These are phyloP conservation scores for Thielaviopsis ethacetica DNA, from an alignment of 2,329 filamentous ascomycete genomes.

Conservation along the genomic window DNA sequence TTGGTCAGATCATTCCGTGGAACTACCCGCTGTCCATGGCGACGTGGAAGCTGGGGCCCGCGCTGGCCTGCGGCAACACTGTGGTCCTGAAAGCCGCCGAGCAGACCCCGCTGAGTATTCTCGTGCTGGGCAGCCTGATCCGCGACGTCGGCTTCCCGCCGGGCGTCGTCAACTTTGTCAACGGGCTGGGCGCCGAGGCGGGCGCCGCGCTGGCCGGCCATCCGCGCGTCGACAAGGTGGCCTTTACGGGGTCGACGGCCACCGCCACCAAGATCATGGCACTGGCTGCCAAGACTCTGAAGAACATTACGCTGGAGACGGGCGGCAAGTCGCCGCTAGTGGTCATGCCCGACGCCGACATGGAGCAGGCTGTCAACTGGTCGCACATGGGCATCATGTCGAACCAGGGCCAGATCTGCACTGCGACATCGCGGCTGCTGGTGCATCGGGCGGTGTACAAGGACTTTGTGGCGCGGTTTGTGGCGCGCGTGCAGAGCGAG, in stretches of 20 bases:
- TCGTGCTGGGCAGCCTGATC: constrained; percentile 46
- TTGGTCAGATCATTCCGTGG: constrained; percentile 56
- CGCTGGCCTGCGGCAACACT: constrained; percentile 43
- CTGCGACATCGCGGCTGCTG: constrained; percentile 39
- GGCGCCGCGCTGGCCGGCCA: constrained; percentile 51
- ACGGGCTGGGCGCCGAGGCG: constrained; percentile 47
- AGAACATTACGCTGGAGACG: constrained; percentile 42
- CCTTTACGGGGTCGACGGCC: constrained; percentile 55
- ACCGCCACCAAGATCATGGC: constrained; percentile 55
- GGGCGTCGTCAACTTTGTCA: constrained; percentile 57
- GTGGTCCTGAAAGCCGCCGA: constrained; percentile 46
- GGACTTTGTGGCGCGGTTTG: constrained; percentile 40
- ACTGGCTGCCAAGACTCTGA: constrained; percentile 40
- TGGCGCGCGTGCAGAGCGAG: constrained; percentile 34
- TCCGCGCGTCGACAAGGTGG: constrained; percentile 50
- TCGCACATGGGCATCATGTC: constrained; percentile 24
- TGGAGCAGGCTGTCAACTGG: constrained; percentile 43
- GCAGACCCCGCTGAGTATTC: constrained; percentile 42
- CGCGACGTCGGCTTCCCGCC: constrained; percentile 58
- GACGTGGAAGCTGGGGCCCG: constrained; percentile 56
- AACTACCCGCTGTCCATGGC: constrained; percentile 59
- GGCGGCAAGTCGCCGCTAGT: constrained; percentile 44
- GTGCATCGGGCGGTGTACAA: constrained; percentile 29
- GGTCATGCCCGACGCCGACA: constrained; percentile 42
- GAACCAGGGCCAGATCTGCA: constrained; percentile 44